Evolutionary conservation across 2,329 filamentous ascomycete genomes (phyloP), one percentile per base, ranked within the genome.

Genomic region (Botrytis cinerea): DNA sequence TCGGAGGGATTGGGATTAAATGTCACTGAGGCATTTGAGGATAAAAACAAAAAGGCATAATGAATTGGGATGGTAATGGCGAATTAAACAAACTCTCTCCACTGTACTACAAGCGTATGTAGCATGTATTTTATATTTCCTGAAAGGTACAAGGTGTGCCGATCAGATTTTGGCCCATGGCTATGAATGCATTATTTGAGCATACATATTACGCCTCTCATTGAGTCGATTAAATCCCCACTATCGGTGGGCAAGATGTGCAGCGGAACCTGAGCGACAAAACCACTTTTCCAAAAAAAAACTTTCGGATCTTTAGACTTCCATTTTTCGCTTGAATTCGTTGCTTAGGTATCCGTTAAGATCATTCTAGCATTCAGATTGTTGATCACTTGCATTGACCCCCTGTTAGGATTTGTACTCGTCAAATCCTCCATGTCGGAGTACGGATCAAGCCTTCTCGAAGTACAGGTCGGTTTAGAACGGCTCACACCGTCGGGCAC

Each of bases 1-100:
- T 89, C 93, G 10, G 92, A 96, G 82, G 96, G 95, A 62, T 85
- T 99, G 79, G 96, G 96, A 68, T 85, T 99, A 80, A 98, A 99
- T 80, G 93, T 99, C 46, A 90, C 90, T 80, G 87, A 89, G 73
- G 81, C 82, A 22, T 79, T 77, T 60, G 82, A 83, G 72, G 81
- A 82, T 28, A 83, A 86, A 71, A 84, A 81, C 68, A 85, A 87
- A 81, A 85, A 86, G 83, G 84, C 82, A 83, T 77, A 75, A 73
- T 69, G 59, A 71, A 71, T 25, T 66, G 35, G 74, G 43, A 45
- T 74, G 61, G 73, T 72, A 75, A 77, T 77, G 63, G 57, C 43
- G 63, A 69, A 69, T 72, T 73, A 75, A 75, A 75, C 72, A 77
- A 80, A 85, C 82, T 86, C 85, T 85, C 84, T 85, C 84, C 82